Evolutionary conservation across 1,284 basidiomycete genomes (phyloP).

Genomic region (Pyrrhoderma noxium): DNA sequence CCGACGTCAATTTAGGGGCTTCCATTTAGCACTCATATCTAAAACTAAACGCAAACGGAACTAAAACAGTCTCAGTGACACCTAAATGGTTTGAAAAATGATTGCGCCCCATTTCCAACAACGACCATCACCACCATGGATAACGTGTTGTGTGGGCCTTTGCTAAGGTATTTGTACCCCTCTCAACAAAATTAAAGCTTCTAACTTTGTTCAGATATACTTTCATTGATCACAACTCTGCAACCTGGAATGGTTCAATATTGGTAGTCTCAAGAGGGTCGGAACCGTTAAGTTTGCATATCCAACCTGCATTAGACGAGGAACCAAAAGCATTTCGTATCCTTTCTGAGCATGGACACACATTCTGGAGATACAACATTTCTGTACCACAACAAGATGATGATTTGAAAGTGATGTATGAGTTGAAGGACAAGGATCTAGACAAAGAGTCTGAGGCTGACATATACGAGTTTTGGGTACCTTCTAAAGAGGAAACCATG

Average conservation of each 20-base stretch:
- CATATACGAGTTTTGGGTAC: constrained; percentile 18
- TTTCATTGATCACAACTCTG: constrained; percentile 15
- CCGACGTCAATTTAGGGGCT: too few species aligned
- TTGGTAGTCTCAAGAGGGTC: constrained; percentile 15
- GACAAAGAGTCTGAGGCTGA: not conserved
- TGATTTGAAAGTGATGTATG: constrained; percentile 17
- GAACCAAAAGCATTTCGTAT: constrained; percentile 7
- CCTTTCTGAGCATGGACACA: constrained; percentile 13
- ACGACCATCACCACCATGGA: too few species aligned
- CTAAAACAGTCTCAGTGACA: too few species aligned
- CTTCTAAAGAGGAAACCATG: constrained; percentile 21
- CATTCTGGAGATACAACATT: constrained; percentile 20
- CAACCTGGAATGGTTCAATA: constrained; percentile 20
- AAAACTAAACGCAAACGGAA: too few species aligned
- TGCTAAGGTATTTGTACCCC: constrained; percentile 13
- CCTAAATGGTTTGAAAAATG: too few species aligned
- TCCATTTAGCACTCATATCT: too few species aligned
- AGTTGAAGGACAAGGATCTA: not conserved
- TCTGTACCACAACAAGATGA: constrained; percentile 10
- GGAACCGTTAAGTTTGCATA: not conserved
- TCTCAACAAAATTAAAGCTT: not conserved
- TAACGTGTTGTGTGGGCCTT: constrained; percentile 17
- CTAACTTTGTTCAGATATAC: constrained; percentile 17
- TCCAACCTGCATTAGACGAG: constrained; percentile 3
- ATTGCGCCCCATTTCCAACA: too few species aligned